Conservation (phyloP, 495 filamentous ascomycete genomes). For the Penicillium silybi region DNA sequence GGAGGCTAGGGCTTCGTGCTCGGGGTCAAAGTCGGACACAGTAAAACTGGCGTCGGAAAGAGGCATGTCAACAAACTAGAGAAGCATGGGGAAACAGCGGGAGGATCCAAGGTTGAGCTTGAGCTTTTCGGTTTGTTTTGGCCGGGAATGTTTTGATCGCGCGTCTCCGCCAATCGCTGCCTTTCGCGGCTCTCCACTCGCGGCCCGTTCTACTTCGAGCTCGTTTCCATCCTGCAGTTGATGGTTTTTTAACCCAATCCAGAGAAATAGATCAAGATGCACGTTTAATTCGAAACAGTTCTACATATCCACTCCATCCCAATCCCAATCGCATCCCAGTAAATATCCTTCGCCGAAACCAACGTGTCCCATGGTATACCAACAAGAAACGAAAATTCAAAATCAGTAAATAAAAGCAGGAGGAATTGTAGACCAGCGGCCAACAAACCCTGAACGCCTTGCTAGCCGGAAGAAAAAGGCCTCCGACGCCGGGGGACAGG, state of each 20-base stretch:
- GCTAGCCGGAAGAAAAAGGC: neutral
- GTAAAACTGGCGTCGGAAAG: slow-evolving; percentile 33
- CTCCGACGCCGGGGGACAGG: neutral
- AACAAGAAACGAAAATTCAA: neutral
- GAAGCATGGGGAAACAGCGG: neutral
- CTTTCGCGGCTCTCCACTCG: neutral
- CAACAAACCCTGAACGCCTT: neutral
- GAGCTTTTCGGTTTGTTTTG: slow-evolving; percentile 16
- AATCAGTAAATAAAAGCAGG: neutral
- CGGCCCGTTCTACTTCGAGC: too few relatives aligned
- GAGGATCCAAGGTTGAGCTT: neutral
- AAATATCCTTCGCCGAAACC: neutral
- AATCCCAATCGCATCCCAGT: neutral
- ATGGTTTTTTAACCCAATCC: too few relatives aligned
- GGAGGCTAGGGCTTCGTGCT: slow-evolving; percentile 50
- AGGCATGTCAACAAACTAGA: slow-evolving; percentile 28
- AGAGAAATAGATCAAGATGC: neutral
- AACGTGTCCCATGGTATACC: neutral
- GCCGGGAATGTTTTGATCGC: slow-evolving; percentile 14
- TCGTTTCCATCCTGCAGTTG: too few relatives aligned
- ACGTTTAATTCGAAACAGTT: neutral
- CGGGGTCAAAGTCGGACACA: slow-evolving; percentile 48
- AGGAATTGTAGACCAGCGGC: neutral
- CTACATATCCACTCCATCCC: neutral
- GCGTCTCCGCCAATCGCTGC: slow-evolving; percentile 8